phyloP scores from a whole-genome alignment of 2,329 filamentous ascomycete species.

The Clarireedia homoeocarpa region DNA sequence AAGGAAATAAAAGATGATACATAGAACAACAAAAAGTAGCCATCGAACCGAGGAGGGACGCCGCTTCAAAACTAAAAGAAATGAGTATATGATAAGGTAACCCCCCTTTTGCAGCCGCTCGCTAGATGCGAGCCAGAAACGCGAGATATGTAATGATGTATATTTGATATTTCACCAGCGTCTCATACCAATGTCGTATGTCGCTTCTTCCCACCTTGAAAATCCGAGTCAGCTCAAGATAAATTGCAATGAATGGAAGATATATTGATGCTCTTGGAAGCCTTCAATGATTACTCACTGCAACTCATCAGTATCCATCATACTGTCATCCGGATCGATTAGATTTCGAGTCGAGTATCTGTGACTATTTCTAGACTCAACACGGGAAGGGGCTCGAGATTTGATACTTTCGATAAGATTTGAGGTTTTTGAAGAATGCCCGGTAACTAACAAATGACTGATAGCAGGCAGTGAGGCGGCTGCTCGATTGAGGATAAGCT shows the following conservation, averaged over 20 bases:
- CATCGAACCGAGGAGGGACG: too few species aligned
- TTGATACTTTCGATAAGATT: neutral
- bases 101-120: too few species aligned
- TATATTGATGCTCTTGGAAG: neutral
- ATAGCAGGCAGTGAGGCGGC: neutral
- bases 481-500: neutral
- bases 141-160: neutral
- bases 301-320: conserved; percentile 24
- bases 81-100: too few species aligned
- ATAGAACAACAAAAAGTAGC: too few species aligned
- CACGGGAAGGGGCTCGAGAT: neutral
- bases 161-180: neutral
- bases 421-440: neutral
- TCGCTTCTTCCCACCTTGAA: conserved; percentile 14
- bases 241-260: neutral
- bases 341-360: conserved; percentile 6
- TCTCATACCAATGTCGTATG: conserved; percentile 18
- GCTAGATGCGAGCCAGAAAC: neutral
- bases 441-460: neutral
- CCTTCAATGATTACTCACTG: conserved; percentile 9
- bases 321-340: conserved; percentile 9
- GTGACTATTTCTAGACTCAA: conserved; percentile 5
- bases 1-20: too few species aligned
- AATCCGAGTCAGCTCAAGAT: neutral
- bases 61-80: too few species aligned